These are phyloP conservation scores for Myotisia sp. DNA, from an alignment of 2,329 filamentous ascomycete species.

Conservation along the genomic window DNA sequence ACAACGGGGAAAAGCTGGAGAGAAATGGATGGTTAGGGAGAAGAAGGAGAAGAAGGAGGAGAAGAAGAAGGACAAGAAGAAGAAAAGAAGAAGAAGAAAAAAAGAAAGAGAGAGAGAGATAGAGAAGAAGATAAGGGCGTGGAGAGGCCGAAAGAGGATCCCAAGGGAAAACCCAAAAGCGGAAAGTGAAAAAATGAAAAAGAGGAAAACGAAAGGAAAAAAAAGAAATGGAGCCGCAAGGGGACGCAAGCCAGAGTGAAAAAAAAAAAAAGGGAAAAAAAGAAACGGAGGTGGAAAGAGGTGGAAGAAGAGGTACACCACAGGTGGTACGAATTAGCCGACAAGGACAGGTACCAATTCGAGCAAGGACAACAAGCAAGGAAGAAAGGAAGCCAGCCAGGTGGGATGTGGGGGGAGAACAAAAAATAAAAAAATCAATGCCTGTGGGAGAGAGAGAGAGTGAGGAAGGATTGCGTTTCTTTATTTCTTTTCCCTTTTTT, in stretches of 20 bases:
- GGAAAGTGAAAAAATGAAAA: background rate
- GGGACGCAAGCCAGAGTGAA: background rate
- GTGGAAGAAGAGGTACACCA: slow-evolving; percentile 27
- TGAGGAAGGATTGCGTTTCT: no score
- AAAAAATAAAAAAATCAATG: slow-evolving; percentile 5
- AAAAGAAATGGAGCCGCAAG: slow-evolving; percentile 1
- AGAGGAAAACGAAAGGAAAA: background rate
- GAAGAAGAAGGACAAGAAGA: slow-evolving; percentile 13
- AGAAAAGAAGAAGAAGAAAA: slow-evolving; percentile 13
- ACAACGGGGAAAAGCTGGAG: no score
- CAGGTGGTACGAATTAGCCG: no score
- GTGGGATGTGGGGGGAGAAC: slow-evolving; percentile 7
- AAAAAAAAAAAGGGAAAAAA: slow-evolving; percentile 5
- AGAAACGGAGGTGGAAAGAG: slow-evolving; percentile 18
- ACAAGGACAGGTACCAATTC: no score
- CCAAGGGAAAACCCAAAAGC: background rate
- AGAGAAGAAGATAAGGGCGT: slow-evolving; percentile 17
- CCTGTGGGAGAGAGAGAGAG: no score
- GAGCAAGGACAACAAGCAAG: no score
- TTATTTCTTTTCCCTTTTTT: no score
- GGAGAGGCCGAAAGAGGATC: background rate
- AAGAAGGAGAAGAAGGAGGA: slow-evolving; percentile 11
- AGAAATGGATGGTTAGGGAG: slow-evolving; percentile 14
- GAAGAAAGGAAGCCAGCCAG: slow-evolving; percentile 11
- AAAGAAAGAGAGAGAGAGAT: slow-evolving; percentile 16